A percentile compares a stretch with the other conserved stretches of the same genome.
These are phyloP conservation scores for Salix dunnii DNA, from an alignment of 345 rosid species.

Conservation along the genomic window DNA sequence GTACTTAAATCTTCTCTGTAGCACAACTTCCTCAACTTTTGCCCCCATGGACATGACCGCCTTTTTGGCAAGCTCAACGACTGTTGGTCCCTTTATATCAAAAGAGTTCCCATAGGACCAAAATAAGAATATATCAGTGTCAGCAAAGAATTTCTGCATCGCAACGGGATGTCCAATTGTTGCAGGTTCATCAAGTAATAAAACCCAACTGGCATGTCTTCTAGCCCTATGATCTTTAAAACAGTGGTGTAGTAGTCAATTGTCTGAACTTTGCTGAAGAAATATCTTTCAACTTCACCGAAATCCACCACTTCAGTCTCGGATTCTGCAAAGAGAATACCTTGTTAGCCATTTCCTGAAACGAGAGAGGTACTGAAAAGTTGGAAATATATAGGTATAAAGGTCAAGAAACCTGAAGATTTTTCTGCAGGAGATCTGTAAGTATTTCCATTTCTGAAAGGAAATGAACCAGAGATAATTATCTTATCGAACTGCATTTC, in stretches of 20 bases:
- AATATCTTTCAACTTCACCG: constrained; percentile 46
- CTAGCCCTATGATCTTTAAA: constrained; percentile 52
- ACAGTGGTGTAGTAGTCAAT: constrained; percentile 67
- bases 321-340: constrained; percentile 36
- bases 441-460: constrained; percentile 42
- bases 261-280: constrained; percentile 55
- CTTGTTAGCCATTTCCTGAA: constrained; percentile 2
- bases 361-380: neutral
- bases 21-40: constrained; percentile 41
- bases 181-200: constrained; percentile 63
- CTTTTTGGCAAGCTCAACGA: constrained; percentile 41
- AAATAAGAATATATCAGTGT: constrained; percentile 62
- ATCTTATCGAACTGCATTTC: constrained; percentile 53
- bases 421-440: constrained; percentile 44
- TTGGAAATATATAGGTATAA: neutral
- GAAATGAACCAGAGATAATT: constrained; percentile 54
- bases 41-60: constrained; percentile 44
- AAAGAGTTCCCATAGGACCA: constrained; percentile 61
- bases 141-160: constrained; percentile 61
- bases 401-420: constrained; percentile 33
- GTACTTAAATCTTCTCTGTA: constrained; percentile 59
- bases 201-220: constrained; percentile 55
- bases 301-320: constrained; percentile 43
- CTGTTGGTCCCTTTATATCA: constrained; percentile 37
- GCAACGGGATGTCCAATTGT: constrained; percentile 66